Evolutionary conservation across 1,284 basidiomycete genomes (phyloP).

Genomic region (Kalmanozyma brasiliensis): DNA sequence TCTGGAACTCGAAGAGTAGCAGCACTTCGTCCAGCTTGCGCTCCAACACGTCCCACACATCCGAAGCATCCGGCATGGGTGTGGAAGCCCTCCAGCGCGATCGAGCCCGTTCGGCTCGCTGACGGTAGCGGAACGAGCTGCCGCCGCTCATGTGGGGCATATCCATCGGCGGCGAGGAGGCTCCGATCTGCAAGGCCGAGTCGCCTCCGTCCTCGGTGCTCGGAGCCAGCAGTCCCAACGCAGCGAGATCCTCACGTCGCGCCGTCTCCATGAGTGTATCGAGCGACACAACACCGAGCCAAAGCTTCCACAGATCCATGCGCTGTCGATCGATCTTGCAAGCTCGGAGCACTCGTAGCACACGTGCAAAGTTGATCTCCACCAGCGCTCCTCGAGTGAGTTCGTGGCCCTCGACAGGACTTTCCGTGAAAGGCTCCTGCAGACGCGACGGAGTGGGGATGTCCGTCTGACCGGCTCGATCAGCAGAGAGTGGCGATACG

Average conservation of each 20-base stretch:
- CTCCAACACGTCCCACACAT: slow-evolving; percentile 62
- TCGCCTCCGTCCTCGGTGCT: slow-evolving; percentile 9
- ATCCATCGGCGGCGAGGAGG: slow-evolving; percentile 9
- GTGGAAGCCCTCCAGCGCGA: slow-evolving; percentile 39
- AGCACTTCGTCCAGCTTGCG: slow-evolving; percentile 53
- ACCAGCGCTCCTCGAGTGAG: slow-evolving; percentile 59
- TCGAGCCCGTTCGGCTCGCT: slow-evolving; percentile 30
- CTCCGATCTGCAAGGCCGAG: background rate
- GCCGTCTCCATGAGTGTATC: slow-evolving; percentile 32
- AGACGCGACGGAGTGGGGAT: slow-evolving; percentile 2
- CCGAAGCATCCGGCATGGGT: slow-evolving; percentile 39
- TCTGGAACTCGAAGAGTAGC: slow-evolving; percentile 59
- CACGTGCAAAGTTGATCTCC: slow-evolving; percentile 60
- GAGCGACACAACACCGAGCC: slow-evolving; percentile 55
- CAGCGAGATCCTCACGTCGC: slow-evolving; percentile 30
- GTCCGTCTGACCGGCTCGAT: background rate
- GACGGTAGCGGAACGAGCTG: slow-evolving; percentile 37
- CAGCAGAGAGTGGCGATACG: background rate
- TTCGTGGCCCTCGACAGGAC: slow-evolving; percentile 30
- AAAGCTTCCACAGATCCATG: slow-evolving; percentile 61
- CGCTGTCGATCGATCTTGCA: slow-evolving; percentile 62
- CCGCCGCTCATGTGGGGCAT: slow-evolving; percentile 34
- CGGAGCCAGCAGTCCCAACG: slow-evolving; percentile 23
- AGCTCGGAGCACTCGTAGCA: slow-evolving; percentile 52
- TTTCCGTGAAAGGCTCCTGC: slow-evolving; percentile 21